phyloP scores from a whole-genome alignment of 2,329 filamentous ascomycete species.

The Epichloe festucae region DNA sequence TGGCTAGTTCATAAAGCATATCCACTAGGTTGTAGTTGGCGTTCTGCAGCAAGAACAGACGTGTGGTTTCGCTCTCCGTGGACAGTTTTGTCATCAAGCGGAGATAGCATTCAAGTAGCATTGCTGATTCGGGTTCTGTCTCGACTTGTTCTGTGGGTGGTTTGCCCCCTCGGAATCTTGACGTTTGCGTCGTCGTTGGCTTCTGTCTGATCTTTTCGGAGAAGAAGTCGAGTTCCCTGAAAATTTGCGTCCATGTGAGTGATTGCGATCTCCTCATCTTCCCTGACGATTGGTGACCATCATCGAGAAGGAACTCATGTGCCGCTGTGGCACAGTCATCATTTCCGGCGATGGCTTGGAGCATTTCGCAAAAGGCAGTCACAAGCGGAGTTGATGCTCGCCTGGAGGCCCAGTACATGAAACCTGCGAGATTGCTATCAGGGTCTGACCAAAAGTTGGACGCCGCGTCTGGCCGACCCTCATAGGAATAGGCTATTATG shows the following conservation, averaged over 20 bases:
- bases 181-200: slow-evolving; percentile 31
- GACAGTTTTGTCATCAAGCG: slow-evolving; percentile 75
- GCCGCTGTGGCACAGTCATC: slow-evolving; percentile 72
- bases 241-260: slow-evolving; percentile 86
- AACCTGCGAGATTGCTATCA: slow-evolving; percentile 86
- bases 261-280: slow-evolving; percentile 75
- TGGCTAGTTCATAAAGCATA: slow-evolving; percentile 66
- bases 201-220: slow-evolving; percentile 66
- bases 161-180: slow-evolving; percentile 43
- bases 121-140: slow-evolving; percentile 78
- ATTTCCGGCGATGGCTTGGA: slow-evolving; percentile 75
- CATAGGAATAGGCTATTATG: slow-evolving; percentile 83
- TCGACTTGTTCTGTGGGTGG: slow-evolving; percentile 56
- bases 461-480: slow-evolving; percentile 71
- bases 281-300: slow-evolving; percentile 58
- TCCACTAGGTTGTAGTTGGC: slow-evolving; percentile 56
- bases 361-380: slow-evolving; percentile 92
- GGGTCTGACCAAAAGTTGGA: slow-evolving; percentile 84
- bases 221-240: slow-evolving; percentile 79
- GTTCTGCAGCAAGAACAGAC: slow-evolving; percentile 58
- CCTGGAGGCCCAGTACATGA: slow-evolving; percentile 93
- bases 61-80: slow-evolving; percentile 56
- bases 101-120: slow-evolving; percentile 93
- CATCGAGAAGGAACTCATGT: slow-evolving; percentile 81
- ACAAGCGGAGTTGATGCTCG: slow-evolving; percentile 91